Evolutionary conservation across 495 filamentous ascomycete species (phyloP), one percentile per base, ranked within the genome.

Genomic region (Lichenothelia convexa): DNA sequence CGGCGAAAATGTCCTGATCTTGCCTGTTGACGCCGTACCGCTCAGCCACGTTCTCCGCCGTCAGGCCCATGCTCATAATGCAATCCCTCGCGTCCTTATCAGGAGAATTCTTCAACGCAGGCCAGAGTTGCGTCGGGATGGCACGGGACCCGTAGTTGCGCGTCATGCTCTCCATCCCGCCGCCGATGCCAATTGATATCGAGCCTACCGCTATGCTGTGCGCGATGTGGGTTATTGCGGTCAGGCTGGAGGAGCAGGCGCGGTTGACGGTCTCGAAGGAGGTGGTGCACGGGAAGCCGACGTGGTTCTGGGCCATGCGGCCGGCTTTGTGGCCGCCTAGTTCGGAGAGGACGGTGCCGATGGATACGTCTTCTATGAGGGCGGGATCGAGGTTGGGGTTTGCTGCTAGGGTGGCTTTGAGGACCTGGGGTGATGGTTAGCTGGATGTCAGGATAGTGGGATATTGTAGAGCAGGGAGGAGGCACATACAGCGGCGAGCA

Each of bases 91-190:
- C 77, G 38, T 89, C 78, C 53, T 78, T 63, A 5, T 70, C 71
- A 5, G 51, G 50, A 1, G 62, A 72, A 2, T 79, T 65, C 46
- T 62, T 71, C 39, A 93, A 54, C 31, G 68, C 75, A 1, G 74
- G 70, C 75, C 82, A 92, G n/a, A 80, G 53, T 29, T 80, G 70
- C 2, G 70, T 74, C 0, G 86, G 86, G 37, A 94, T 87, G 5
- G 86, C 86, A 36, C 71, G 61, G 0, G 62, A 70, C 5, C 75
- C 82, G 56, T 93, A 93, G 55, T 92, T 92, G 36, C 76, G 58
- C 33, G 80, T 91, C 85, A 93, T 93, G 52, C 73, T 80, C 64
- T 93, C 85, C 78, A 87, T 91, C 13, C 85, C 85, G 16, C 78
- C 86, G 23, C 75, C 85, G 35, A 94, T 70, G 42, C 84, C 85